These are phyloP conservation scores for Ceratocystis smalleyi DNA, from an alignment of 2,329 filamentous ascomycete genomes.

Conservation along the genomic window DNA sequence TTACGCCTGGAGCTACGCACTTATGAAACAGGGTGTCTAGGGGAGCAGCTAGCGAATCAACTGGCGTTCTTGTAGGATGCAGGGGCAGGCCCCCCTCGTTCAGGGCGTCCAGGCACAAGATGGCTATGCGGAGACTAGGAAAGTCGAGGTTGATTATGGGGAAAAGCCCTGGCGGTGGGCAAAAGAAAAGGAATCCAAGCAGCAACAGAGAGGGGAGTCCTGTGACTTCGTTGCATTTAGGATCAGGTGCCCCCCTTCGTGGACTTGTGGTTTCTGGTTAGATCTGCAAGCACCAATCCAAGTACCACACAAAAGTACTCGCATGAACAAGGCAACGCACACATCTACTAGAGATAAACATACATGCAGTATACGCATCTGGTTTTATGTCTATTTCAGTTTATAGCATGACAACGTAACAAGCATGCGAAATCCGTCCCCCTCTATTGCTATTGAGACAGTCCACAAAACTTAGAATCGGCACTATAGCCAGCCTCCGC, in stretches of 20 bases:
- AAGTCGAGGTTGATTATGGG: neutral
- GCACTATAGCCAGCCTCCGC: too few species aligned
- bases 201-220: too few species aligned
- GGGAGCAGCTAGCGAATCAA: conserved; percentile 4
- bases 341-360: too few species aligned
- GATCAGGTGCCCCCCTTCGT: too few species aligned
- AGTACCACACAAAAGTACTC: neutral
- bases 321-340: neutral
- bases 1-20: neutral
- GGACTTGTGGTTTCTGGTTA: neutral
- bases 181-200: too few species aligned
- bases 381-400: too few species aligned
- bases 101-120: neutral
- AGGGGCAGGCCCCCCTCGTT: neutral
- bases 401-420: too few species aligned
- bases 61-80: conserved; percentile 1
- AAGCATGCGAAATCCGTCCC: too few species aligned
- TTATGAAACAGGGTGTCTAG: conserved; percentile 6
- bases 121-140: neutral
- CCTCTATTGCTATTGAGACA: too few species aligned
- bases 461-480: too few species aligned
- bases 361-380: too few species aligned
- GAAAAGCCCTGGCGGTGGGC: neutral
- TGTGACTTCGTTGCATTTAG: too few species aligned
- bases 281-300: neutral